A percentile compares a stretch with the other conserved stretches of the same genome.
Evolutionary conservation across 768 basidiomycete genomes (phyloP).

Genomic region (Pleurotus tuber-regium): DNA sequence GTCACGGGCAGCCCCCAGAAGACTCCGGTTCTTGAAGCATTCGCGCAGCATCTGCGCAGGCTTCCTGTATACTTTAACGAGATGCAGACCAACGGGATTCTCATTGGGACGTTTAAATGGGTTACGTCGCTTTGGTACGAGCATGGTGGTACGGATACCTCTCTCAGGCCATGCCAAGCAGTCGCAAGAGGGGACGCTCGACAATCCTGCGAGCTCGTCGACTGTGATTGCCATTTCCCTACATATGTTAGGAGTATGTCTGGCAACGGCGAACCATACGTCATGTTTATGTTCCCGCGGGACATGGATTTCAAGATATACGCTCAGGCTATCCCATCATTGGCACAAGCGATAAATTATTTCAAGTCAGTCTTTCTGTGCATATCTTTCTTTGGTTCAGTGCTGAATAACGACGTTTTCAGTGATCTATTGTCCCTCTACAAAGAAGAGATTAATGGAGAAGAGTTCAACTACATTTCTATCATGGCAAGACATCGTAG

Average conservation of each 20-base stretch:
- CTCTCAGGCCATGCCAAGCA: neutral
- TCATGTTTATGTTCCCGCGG: conserved; percentile 1
- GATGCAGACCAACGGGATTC: neutral
- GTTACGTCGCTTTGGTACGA: neutral
- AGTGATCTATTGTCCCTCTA: conserved; percentile 4
- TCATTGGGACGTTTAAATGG: conserved; percentile 2
- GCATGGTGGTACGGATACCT: neutral
- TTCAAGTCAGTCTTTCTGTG: conserved; percentile 6
- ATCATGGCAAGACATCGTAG: neutral
- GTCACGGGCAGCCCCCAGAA: neutral
- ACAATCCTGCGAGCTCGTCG: neutral
- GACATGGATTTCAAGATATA: conserved; percentile 3
- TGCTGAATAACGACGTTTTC: too few relatives aligned
- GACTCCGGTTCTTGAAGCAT: neutral
- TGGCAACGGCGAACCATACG: neutral
- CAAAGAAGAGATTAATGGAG: neutral
- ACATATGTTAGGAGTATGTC: neutral
- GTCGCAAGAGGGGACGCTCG: neutral
- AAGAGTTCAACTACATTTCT: conserved; percentile 1
- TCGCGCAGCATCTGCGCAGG: neutral
- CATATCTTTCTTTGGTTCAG: too few relatives aligned
- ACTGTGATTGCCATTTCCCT: neutral
- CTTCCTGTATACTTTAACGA: neutral
- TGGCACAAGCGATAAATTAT: neutral
- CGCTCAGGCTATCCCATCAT: neutral